Evolutionary conservation across 306 rosid species (phyloP).

Genomic region (Ammopiptanthus mongolicus): DNA sequence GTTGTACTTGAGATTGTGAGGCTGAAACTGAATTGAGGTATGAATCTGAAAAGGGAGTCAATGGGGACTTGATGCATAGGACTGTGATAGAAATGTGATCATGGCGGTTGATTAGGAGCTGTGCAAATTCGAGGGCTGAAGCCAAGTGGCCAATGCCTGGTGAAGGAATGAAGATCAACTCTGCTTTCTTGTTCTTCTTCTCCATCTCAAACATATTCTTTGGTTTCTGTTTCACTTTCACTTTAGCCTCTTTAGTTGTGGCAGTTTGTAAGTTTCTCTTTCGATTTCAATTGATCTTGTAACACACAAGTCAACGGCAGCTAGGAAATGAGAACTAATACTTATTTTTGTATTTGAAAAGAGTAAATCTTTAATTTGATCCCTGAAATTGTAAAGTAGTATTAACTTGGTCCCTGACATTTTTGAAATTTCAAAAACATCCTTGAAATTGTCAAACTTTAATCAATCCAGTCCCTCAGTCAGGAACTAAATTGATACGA

Average conservation of each 20-base stretch:
- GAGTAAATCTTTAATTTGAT: too few species aligned
- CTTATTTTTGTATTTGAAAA: too few species aligned
- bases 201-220: not conserved
- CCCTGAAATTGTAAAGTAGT: too few species aligned
- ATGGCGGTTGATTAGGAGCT: conserved; percentile 27
- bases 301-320: not conserved
- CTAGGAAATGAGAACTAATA: not conserved
- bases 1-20: conserved; percentile 33
- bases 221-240: too few species aligned
- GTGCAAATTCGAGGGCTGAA: conserved; percentile 43
- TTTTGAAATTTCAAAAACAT: too few species aligned
- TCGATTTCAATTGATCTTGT: not conserved
- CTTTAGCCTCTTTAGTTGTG: not conserved
- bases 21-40: conserved; percentile 26
- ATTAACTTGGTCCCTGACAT: too few species aligned
- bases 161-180: conserved; percentile 46
- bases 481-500: too few species aligned
- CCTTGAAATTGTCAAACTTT: too few species aligned
- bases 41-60: conserved; percentile 14
- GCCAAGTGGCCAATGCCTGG: conserved; percentile 45
- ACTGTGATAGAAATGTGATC: conserved; percentile 33
- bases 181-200: conserved; percentile 10
- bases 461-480: too few species aligned
- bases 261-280: not conserved
- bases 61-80: conserved; percentile 33